These are phyloP conservation scores for Mycena leptocephala DNA, from an alignment of 768 basidiomycete species.

Conservation along the genomic window DNA sequence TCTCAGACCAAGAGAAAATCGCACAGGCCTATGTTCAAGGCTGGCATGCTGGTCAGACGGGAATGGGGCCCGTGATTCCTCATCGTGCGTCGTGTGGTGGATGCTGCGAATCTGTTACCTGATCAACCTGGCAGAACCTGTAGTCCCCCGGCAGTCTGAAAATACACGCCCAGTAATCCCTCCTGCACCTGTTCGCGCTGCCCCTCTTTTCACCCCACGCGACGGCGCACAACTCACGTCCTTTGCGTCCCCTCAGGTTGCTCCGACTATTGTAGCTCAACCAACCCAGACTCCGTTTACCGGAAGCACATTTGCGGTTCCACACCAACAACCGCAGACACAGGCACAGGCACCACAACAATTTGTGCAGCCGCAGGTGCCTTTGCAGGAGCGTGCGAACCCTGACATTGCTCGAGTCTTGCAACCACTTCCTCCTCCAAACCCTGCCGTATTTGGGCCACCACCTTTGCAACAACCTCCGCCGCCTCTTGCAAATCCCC, in stretches of 20 bases:
- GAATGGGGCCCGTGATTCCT: slow-evolving; percentile 26
- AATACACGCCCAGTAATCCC: slow-evolving; percentile 16
- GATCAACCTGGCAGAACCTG: slow-evolving; percentile 27
- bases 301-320: background rate
- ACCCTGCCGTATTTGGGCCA: slow-evolving; percentile 48
- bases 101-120: background rate
- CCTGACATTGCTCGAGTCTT: slow-evolving; percentile 46
- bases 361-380: slow-evolving; percentile 1
- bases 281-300: slow-evolving; percentile 22
- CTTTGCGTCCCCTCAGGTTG: slow-evolving; percentile 31
- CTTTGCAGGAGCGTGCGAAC: slow-evolving; percentile 28
- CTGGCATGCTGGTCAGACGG: slow-evolving; percentile 19
- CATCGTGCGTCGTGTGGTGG: slow-evolving; percentile 13
- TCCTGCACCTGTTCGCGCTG: slow-evolving; percentile 28
- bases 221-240: slow-evolving; percentile 24
- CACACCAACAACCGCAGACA: slow-evolving; percentile 10
- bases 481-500: slow-evolving; percentile 64
- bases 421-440: slow-evolving; percentile 50
- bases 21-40: slow-evolving; percentile 30
- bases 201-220: slow-evolving; percentile 30
- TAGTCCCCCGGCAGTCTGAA: slow-evolving; percentile 14
- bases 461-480: slow-evolving; percentile 39
- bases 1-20: slow-evolving; percentile 15
- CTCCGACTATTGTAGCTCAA: background rate
- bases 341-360: slow-evolving; percentile 13